phyloP scores from a whole-genome alignment of 2,329 filamentous ascomycete species.

The Ambrosiella xylebori region DNA sequence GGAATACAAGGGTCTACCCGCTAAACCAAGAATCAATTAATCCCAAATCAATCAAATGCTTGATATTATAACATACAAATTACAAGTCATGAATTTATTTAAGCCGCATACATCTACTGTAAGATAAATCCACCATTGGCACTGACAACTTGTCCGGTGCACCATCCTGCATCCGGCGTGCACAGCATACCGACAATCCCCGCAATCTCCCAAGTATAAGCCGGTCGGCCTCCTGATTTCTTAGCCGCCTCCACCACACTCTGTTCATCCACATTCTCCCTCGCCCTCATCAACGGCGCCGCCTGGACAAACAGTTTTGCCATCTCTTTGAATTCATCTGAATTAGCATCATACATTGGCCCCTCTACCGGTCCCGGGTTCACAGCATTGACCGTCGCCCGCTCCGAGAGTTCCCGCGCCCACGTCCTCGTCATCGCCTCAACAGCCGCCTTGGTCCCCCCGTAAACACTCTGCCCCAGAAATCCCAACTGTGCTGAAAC shows the following conservation, averaged over 20 bases:
- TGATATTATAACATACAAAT: too few species aligned
- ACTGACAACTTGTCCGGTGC: slow-evolving; percentile 62
- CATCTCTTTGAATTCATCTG: slow-evolving; percentile 25
- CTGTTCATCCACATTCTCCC: slow-evolving; percentile 18
- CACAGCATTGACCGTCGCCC: slow-evolving; percentile 38
- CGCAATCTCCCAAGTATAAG: slow-evolving; percentile 15
- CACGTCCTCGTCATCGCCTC: slow-evolving; percentile 43
- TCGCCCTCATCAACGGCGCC: slow-evolving; percentile 44
- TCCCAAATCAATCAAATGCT: too few species aligned
- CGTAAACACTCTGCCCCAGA: slow-evolving; percentile 38
- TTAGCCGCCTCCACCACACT: slow-evolving; percentile 13
- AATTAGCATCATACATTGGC: slow-evolving; percentile 32
- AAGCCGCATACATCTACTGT: neutral
- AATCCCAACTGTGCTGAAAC: slow-evolving; percentile 37
- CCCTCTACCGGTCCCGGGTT: slow-evolving; percentile 40
- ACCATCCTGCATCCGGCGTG: slow-evolving; percentile 54
- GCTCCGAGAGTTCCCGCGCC: slow-evolving; percentile 36
- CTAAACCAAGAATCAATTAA: too few species aligned
- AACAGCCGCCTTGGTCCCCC: slow-evolving; percentile 38
- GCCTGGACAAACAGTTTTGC: slow-evolving; percentile 29
- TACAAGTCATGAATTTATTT: too few species aligned
- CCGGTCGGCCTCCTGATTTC: slow-evolving; percentile 15
- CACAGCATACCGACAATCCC: slow-evolving; percentile 20
- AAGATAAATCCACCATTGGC: slow-evolving; percentile 58
- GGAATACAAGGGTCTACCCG: too few species aligned